Evolutionary conservation across 108 stramenopile genomes (phyloP), one percentile per base, ranked within the genome.

Genomic region (Asterionellopsis glacialis): DNA sequence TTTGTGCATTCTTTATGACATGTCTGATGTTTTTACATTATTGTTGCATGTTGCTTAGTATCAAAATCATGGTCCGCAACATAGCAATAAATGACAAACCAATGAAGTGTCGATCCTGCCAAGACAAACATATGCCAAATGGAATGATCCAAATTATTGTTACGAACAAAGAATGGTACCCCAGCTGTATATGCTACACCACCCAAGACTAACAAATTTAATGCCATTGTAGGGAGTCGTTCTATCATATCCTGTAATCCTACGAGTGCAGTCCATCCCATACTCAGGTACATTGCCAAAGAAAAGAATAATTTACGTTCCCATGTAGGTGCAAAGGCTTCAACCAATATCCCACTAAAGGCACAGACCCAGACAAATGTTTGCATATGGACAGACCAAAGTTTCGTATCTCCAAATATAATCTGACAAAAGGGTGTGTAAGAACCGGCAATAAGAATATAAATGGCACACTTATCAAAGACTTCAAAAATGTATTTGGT

Each of bases 381-480:
- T 33, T 96, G 68, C 49, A 97, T 61, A 14, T 83, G 60, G 15
- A 45, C 24, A n/a, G 83, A 82, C 25, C 63, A 81, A 4, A 73
- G 33, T 13, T 66, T 67, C 24, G 91, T 68, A 68, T 97, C 81
- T 23, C 70, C 79, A 45, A 93, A 66, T 26, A 82, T 67, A 45
- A 97, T 84, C 54, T 69, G 70, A 18, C 96, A 47, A 65, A 97
- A 95, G 10, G 98, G 98, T 15, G 95, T 95, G 74, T 99, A 99
- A 24, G 79, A 84, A 9, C 98, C 97, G 11, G 97, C 95, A 67
- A 99, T 98, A 18, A 99, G 78, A 39, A 97, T 65, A 75, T 96
- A 99, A 63, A 99, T 99, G 26, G 94, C 95, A 41, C 88, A 81
- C 63, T 95, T 90, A 73, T 99, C 98, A 60, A 97, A 57, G 28